Evolutionary conservation across 305 asterid genomes (phyloP).

Genomic region (Andrographis paniculata): DNA sequence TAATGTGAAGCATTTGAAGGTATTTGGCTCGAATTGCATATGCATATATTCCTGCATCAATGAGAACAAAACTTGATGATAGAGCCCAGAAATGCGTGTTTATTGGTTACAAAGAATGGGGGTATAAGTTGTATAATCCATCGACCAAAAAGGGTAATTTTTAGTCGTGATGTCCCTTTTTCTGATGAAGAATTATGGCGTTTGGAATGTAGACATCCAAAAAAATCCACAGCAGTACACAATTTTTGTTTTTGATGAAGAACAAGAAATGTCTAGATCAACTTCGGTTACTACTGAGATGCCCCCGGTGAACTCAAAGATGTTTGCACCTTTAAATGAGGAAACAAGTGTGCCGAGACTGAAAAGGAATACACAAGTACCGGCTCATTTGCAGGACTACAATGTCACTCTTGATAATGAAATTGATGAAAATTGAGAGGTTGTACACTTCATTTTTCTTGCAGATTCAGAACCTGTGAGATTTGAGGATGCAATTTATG

Average conservation of each 20-base stretch:
- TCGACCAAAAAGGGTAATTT: slow-evolving; percentile 7
- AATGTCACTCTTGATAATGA: slow-evolving; percentile 4
- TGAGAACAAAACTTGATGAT: slow-evolving; percentile 17
- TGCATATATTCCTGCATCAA: slow-evolving; percentile 14
- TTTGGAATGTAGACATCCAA: not conserved
- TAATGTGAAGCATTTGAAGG: slow-evolving; percentile 12
- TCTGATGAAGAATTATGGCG: slow-evolving; percentile 16
- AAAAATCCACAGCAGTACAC: not conserved
- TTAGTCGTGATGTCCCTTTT: slow-evolving; percentile 15
- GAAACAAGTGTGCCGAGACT: no score
- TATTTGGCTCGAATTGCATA: slow-evolving; percentile 5
- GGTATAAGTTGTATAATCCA: slow-evolving; percentile 15
- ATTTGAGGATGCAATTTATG: not conserved
- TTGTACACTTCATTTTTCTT: slow-evolving; percentile 8
- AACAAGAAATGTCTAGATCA: not conserved
- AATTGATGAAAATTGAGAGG: slow-evolving; percentile 8
- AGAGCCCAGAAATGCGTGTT: slow-evolving; percentile 4
- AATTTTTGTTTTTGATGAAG: not conserved
- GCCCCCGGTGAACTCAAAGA: no score
- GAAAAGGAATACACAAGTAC: not conserved
- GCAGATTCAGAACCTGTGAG: slow-evolving; percentile 1
- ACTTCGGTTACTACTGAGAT: not conserved
- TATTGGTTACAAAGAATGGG: slow-evolving; percentile 13
- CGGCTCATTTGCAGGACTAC: slow-evolving; percentile 1
- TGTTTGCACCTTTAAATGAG: no score